A percentile compares a stretch with the other conserved stretches of the same genome.
phyloP scores from a whole-genome alignment of 164 flowering plant genomes.

The Amborella trichopoda region DNA sequence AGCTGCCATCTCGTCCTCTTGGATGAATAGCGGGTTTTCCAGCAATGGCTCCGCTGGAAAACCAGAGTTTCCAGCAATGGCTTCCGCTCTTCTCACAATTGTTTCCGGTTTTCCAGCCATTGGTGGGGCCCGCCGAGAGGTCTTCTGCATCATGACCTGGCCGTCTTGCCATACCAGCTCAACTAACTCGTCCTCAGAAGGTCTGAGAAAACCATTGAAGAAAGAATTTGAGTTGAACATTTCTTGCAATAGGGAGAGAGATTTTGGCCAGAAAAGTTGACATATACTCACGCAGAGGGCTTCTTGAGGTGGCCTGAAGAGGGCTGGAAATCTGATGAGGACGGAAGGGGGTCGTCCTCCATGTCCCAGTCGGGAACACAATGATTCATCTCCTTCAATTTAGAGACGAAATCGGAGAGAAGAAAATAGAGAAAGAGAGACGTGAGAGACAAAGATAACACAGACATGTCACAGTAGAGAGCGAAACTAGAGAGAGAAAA shows the following conservation, averaged over 20 bases:
- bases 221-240: not conserved
- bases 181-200: conserved; percentile 48
- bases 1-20: conserved; percentile 89
- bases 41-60: conserved; percentile 6
- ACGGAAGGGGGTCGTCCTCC: conserved; percentile 31
- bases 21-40: conserved; percentile 43
- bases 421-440: not conserved
- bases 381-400: conserved; percentile 26
- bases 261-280: not conserved
- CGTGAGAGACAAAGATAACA: too few species aligned
- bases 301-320: conserved; percentile 10
- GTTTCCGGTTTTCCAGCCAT: conserved; percentile 4
- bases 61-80: conserved; percentile 10
- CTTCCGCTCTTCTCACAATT: conserved; percentile 8
- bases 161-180: conserved; percentile 90
- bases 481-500: not conserved
- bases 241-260: not conserved
- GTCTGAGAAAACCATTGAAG: not conserved
- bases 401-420: not conserved
- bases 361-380: conserved; percentile 49
- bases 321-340: conserved; percentile 15
- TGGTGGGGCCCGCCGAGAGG: conserved; percentile 15
- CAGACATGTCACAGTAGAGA: too few species aligned
- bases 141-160: conserved; percentile 45
- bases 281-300: conserved; percentile 9